Percentiles rank a stretch among this genome's conserved stretches.
phyloP scores from a whole-genome alignment of 192 early-diverging fungal species.

The Allomyces javanicus region DNA sequence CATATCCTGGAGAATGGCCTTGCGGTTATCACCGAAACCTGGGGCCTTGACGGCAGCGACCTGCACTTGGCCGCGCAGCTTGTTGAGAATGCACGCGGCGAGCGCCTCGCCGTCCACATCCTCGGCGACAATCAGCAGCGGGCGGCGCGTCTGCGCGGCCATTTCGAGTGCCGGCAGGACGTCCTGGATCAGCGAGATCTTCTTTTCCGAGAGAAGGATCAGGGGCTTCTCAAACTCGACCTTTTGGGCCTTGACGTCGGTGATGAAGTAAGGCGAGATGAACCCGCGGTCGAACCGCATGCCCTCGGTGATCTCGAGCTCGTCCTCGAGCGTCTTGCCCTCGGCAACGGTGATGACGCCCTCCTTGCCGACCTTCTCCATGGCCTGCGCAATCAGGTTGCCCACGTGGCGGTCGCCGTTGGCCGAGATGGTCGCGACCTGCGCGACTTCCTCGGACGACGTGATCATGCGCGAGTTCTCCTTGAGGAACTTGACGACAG shows the following conservation, averaged over 20 bases:
- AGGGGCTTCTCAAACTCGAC: conserved; percentile 99
- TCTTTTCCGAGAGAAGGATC: conserved; percentile 94
- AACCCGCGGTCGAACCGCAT: conserved; percentile 99
- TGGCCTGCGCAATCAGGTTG: conserved; percentile 88
- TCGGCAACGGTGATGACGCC: conserved; percentile 99
- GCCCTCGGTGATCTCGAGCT: conserved; percentile 97
- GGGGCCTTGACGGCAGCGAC: conserved; percentile 97
- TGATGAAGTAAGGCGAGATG: conserved; percentile 99
- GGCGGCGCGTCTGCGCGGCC: conserved; percentile 81
- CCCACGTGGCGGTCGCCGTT: conserved; percentile 98
- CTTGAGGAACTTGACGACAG: conserved; percentile 80
- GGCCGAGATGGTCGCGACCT: conserved; percentile 98
- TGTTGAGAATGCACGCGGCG: conserved; percentile 98
- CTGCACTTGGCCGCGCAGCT: conserved; percentile 93
- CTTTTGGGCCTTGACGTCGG: conserved; percentile 93
- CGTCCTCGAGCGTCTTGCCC: conserved; percentile 98
- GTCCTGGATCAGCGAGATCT: conserved; percentile 90
- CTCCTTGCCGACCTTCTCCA: conserved; percentile 99
- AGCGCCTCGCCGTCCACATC: conserved; percentile 99
- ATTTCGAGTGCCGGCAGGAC: conserved; percentile 90
- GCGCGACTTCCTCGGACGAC: conserved; percentile 88
- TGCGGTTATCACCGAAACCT: conserved; percentile 99
- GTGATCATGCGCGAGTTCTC: conserved; percentile 79
- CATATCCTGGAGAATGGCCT: conserved; percentile 92
- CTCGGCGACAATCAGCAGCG: conserved; percentile 92